phyloP scores from a whole-genome alignment of 805 yeast genomes.

The Nakazawaea sp. region DNA sequence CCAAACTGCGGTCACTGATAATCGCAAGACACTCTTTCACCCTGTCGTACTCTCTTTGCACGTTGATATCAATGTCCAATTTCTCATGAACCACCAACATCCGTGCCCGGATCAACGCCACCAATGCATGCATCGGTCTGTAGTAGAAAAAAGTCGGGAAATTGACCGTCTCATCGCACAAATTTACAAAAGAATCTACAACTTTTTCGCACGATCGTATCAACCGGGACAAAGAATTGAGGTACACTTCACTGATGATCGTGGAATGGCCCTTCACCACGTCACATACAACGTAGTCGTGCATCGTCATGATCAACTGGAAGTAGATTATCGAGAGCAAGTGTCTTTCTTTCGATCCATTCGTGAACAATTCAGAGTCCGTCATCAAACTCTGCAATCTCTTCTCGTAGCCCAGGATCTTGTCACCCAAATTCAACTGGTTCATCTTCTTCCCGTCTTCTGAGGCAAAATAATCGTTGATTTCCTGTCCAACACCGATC shows the following conservation, averaged over 20 bases:
- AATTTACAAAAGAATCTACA: slow-evolving; percentile 34
- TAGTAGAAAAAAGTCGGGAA: slow-evolving; percentile 48
- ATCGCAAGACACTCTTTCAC: slow-evolving; percentile 18
- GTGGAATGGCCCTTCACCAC: slow-evolving; percentile 10
- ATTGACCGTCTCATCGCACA: slow-evolving; percentile 30
- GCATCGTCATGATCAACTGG: slow-evolving; percentile 43
- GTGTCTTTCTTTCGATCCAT: slow-evolving; percentile 28
- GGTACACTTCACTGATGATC: slow-evolving; percentile 23
- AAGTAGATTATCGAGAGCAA: slow-evolving; percentile 39
- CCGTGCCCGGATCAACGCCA: slow-evolving; percentile 38
- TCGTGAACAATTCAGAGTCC: slow-evolving; percentile 31
- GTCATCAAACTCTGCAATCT: slow-evolving; percentile 30
- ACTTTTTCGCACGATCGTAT: slow-evolving; percentile 39
- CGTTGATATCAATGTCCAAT: slow-evolving; percentile 26
- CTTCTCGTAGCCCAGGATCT: slow-evolving; percentile 25
- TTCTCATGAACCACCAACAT: slow-evolving; percentile 35
- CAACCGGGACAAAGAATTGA: slow-evolving; percentile 32
- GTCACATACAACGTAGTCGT: slow-evolving; percentile 43
- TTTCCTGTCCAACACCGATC: slow-evolving; percentile 44
- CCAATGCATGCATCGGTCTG: slow-evolving; percentile 46
- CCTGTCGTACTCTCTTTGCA: slow-evolving; percentile 23
- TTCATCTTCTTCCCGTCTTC: slow-evolving; percentile 11
- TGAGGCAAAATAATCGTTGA: slow-evolving; percentile 32
- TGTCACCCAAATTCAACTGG: slow-evolving; percentile 9
- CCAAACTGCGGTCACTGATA: slow-evolving; percentile 21